Evolutionary conservation across 768 basidiomycete genomes (phyloP).

Genomic region (Leucocoprinus birnbaumii): DNA sequence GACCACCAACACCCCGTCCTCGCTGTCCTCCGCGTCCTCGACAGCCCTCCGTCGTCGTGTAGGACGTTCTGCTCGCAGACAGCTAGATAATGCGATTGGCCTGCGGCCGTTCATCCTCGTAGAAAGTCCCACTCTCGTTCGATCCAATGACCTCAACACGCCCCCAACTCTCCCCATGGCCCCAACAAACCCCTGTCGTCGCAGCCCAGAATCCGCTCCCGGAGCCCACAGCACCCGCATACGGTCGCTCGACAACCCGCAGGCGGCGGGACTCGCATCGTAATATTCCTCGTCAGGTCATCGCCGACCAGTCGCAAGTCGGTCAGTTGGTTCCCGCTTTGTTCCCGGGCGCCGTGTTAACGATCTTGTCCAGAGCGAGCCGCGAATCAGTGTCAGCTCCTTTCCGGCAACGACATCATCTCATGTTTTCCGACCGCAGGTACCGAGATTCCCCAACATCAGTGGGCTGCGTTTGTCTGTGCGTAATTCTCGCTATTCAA

Average conservation of each 20-base stretch:
- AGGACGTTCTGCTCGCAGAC: not conserved
- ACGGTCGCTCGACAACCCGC: constrained; percentile 15
- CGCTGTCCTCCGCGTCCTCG: constrained; percentile 12
- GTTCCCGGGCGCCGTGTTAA: not conserved
- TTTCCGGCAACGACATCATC: constrained; percentile 66
- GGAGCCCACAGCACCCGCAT: constrained; percentile 5
- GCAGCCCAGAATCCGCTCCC: constrained; percentile 8
- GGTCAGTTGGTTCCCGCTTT: constrained; percentile 20
- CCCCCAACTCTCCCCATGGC: constrained; percentile 16
- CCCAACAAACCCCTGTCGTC: constrained; percentile 13
- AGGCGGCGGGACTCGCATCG: constrained; percentile 11
- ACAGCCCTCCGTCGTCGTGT: constrained; percentile 3
- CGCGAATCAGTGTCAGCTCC: constrained; percentile 43
- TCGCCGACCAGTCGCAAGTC: constrained; percentile 33
- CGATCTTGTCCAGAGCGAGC: constrained; percentile 34
- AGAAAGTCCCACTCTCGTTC: constrained; percentile 2
- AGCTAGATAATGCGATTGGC: constrained; percentile 13
- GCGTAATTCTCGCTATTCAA: constrained; percentile 31
- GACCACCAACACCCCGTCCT: constrained; percentile 10
- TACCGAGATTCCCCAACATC: constrained; percentile 63
- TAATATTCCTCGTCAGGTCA: constrained; percentile 32
- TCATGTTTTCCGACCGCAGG: constrained; percentile 71
- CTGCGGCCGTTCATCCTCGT: constrained; percentile 8
- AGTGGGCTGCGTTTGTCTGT: constrained; percentile 82
- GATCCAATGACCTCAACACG: constrained; percentile 5